phyloP scores from a whole-genome alignment of 495 filamentous ascomycete genomes.

The Amphirosellinia nigrospora region DNA sequence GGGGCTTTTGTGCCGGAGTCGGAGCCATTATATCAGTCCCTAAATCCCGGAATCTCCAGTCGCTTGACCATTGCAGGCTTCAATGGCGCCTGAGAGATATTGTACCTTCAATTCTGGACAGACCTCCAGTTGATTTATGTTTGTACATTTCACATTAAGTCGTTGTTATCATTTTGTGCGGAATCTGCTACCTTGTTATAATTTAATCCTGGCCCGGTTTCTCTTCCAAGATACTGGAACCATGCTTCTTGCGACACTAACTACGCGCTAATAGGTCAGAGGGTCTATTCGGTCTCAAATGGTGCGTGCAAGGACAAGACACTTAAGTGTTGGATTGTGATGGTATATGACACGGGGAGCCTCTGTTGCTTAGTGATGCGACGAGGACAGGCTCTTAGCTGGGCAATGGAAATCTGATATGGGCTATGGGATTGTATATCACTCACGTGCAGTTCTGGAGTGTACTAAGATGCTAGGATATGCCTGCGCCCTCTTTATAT shows the following conservation, averaged over 20 bases:
- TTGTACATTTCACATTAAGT: slow-evolving; percentile 11
- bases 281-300: neutral
- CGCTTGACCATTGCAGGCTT: neutral
- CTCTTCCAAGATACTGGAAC: slow-evolving; percentile 11
- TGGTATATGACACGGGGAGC: neutral
- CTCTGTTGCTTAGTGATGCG: neutral
- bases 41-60: neutral
- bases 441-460: neutral
- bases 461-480: neutral
- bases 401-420: slow-evolving; percentile 5
- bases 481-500: neutral
- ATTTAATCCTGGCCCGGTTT: slow-evolving; percentile 2
- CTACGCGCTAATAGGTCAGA: neutral
- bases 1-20: neutral
- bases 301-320: neutral
- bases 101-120: neutral
- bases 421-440: neutral
- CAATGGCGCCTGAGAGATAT: neutral
- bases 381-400: neutral
- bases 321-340: neutral
- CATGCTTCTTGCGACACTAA: slow-evolving; percentile 2
- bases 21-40: neutral
- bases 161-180: neutral
- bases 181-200: neutral
- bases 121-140: slow-evolving; percentile 5